Conservation (phyloP, 768 basidiomycete species). For the Rhodotorula toruloides region DNA sequence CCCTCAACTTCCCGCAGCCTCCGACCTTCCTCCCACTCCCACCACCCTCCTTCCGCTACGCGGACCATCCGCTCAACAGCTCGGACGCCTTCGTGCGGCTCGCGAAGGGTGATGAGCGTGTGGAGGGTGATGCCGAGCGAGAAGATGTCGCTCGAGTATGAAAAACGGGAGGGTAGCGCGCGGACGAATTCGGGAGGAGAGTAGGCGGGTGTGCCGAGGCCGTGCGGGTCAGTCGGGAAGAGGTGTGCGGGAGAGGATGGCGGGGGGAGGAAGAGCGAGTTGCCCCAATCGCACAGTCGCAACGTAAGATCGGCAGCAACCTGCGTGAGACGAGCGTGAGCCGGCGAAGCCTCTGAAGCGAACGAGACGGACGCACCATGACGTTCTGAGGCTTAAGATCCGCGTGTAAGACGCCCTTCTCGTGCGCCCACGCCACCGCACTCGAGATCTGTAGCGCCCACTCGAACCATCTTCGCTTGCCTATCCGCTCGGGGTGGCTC, state of each 20-base stretch:
- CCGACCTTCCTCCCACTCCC: constrained; percentile 48
- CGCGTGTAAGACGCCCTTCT: constrained; percentile 48
- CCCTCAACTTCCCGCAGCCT: constrained; percentile 39
- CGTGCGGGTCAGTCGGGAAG: constrained; percentile 47
- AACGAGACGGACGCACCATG: constrained; percentile 25
- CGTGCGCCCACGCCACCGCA: constrained; percentile 47
- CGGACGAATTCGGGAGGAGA: constrained; percentile 49
- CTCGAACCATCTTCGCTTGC: constrained; percentile 29
- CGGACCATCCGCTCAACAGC: constrained; percentile 48
- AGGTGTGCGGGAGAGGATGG: constrained; percentile 41
- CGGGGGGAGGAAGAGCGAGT: constrained; percentile 47
- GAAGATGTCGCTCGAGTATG: constrained; percentile 50
- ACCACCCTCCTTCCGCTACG: constrained; percentile 47
- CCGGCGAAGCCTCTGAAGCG: not conserved
- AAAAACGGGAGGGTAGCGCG: constrained; percentile 45
- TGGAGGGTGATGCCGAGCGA: constrained; percentile 50
- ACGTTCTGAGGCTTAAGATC: constrained; percentile 52
- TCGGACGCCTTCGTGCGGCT: constrained; percentile 47
- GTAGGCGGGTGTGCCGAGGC: constrained; percentile 50
- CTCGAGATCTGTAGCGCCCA: constrained; percentile 46
- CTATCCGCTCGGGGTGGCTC: constrained; percentile 34
- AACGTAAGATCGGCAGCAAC: constrained; percentile 45
- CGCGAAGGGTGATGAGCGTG: constrained; percentile 47
- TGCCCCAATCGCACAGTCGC: constrained; percentile 51
- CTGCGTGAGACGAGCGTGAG: constrained; percentile 1